Base-by-base conservation (phyloP, 768 basidiomycete genomes). In the Ramaria sp. region DNA sequence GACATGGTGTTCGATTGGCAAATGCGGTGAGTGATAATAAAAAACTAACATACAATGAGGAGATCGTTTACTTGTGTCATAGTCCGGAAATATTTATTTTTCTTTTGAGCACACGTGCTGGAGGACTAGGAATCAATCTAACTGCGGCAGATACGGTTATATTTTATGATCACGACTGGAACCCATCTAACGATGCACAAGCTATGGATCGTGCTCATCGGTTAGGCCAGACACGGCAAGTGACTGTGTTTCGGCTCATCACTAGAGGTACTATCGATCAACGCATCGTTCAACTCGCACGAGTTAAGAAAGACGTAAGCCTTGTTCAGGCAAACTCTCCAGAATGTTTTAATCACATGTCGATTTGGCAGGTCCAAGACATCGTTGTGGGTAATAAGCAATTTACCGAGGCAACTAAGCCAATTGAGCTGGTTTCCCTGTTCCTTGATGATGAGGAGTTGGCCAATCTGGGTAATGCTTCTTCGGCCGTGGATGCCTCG, bases 1-100 rank as follows among this genome's bases (percentile, higher is more conserved):
- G 96, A 98, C 67, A 98, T 99, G 96, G 96, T 99, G 25, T 92
- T 92, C 61, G 91, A 94, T 64, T 99, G 95, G 95, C 96, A 99
- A 67, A 95, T 93, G 37, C 82, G 89, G 93, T 92, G 57, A 56
- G 78, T 68, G 41, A 39, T 8, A n/a, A n/a, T n/a, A n/a, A n/a
- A n/a, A n/a, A n/a, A 27, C 39, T 12, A 13, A 9, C 16, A 5
- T 49, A 41, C 3, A 18, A 44, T 36, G 10, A 20, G 39, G 36
- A 50, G 24, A 22, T 24, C 47, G 55, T 20, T 48, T 57, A n/a
- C 10, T 36, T 57, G 44, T 15, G 54, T 50, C 20, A 1, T 56
- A 91, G 90, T 61, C 81, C 88, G 15, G 90, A 93, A 59, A 87
- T 91, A 48, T 93, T 92, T 62, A 78, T 91, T 43, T 93, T 93